Evolutionary conservation across 108 stramenopile genomes (phyloP).

Genomic region (Discostella pseudostelligera): DNA sequence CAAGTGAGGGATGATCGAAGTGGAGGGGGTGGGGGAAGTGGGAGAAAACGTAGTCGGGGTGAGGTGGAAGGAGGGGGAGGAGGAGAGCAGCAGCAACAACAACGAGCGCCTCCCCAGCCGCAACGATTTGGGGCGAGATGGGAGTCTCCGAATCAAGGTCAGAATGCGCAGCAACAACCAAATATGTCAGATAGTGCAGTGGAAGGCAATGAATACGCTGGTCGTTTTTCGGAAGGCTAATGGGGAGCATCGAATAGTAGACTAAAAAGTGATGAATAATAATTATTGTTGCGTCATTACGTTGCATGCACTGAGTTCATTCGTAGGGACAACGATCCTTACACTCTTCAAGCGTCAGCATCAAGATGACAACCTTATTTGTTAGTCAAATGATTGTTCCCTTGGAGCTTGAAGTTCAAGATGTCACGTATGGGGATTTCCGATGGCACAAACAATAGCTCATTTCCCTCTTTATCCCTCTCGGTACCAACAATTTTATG

Average conservation of each 20-base stretch:
- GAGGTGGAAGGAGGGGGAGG: slow-evolving; percentile 4
- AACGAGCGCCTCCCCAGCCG: neutral
- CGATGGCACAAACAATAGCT: slow-evolving; percentile 12
- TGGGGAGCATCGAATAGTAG: no score
- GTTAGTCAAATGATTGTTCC: neutral
- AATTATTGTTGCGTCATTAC: no score
- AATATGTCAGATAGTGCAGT: neutral
- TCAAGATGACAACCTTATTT: no score
- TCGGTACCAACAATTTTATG: slow-evolving; percentile 49
- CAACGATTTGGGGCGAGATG: slow-evolving; percentile 11
- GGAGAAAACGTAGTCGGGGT: slow-evolving; percentile 7
- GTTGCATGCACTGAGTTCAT: no score
- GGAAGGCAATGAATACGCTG: neutral
- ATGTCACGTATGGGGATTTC: slow-evolving; percentile 25
- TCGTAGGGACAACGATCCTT: no score
- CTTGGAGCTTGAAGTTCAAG: slow-evolving; percentile 10
- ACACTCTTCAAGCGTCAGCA: no score
- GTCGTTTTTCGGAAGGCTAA: no score
- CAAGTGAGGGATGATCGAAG: slow-evolving; percentile 92
- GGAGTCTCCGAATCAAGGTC: slow-evolving; percentile 13
- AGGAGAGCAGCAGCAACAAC: slow-evolving; percentile 1
- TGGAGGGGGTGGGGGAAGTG: slow-evolving; percentile 29
- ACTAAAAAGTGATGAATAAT: no score
- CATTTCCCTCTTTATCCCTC: slow-evolving; percentile 23
- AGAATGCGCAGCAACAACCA: neutral